Evolutionary conservation across 257 asterid genomes (phyloP).

Genomic region (Solanum tarijense): DNA sequence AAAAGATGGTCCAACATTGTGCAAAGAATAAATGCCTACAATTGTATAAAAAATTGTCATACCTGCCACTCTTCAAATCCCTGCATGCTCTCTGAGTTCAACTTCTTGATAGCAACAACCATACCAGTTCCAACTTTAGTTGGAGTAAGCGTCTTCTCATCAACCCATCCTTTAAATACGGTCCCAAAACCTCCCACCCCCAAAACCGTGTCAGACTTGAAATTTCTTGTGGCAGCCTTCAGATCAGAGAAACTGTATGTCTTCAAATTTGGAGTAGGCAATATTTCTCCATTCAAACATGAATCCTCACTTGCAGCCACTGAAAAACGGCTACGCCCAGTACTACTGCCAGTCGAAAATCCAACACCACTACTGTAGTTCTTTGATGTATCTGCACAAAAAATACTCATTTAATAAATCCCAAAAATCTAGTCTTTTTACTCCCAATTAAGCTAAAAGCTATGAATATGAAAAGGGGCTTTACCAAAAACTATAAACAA

Average conservation of each 20-base stretch:
- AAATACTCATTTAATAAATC: background rate
- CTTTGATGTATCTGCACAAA: slow-evolving; percentile 40
- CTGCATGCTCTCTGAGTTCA: slow-evolving; percentile 32
- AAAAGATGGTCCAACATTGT: background rate
- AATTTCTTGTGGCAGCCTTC: slow-evolving; percentile 32
- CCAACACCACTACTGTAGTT: slow-evolving; percentile 24
- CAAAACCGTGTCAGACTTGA: slow-evolving; percentile 30
- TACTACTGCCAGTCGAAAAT: slow-evolving; percentile 21
- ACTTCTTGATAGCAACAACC: slow-evolving; percentile 42
- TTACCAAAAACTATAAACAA: background rate
- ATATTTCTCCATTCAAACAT: slow-evolving; percentile 18
- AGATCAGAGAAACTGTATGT: slow-evolving; percentile 22
- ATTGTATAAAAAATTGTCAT: background rate
- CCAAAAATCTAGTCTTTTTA: background rate
- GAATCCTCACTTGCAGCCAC: slow-evolving; percentile 23
- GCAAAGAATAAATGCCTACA: background rate
- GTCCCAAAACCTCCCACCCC: slow-evolving; percentile 50
- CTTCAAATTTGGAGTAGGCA: slow-evolving; percentile 22
- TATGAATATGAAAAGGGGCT: background rate
- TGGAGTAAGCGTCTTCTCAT: slow-evolving; percentile 30
- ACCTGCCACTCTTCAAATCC: slow-evolving; percentile 54
- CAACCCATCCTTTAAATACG: slow-evolving; percentile 46
- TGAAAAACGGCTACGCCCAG: slow-evolving; percentile 33
- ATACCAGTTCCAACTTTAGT: slow-evolving; percentile 26
- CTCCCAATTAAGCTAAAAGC: background rate